phyloP scores from a whole-genome alignment of 2,329 filamentous ascomycete genomes.

The Mariannaea elegans region DNA sequence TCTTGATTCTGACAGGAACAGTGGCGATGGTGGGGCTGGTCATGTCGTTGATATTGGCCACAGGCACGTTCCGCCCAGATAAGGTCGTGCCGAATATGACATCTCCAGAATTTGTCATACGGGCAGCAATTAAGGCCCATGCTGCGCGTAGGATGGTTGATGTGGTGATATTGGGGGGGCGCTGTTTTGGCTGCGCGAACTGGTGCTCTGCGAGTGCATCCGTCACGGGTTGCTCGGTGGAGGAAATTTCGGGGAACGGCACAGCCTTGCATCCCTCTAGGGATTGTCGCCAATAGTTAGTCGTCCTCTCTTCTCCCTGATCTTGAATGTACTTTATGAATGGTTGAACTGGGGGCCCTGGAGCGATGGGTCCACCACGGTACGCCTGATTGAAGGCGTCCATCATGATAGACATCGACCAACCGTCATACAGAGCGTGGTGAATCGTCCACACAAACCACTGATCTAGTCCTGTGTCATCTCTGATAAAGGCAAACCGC shows the following conservation, averaged over 20 bases:
- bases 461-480: background rate
- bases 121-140: conserved; percentile 24
- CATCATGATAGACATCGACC: conserved; percentile 17
- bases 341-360: no score
- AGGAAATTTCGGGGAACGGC: no score
- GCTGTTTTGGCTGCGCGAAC: no score
- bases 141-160: conserved; percentile 23
- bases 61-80: conserved; percentile 35
- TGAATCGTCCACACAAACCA: conserved; percentile 30
- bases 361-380: no score
- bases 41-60: conserved; percentile 36
- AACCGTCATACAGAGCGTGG: conserved; percentile 29
- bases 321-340: no score
- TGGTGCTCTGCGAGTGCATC: no score
- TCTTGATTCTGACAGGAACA: conserved; percentile 39
- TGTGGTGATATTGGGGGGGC: conserved; percentile 11
- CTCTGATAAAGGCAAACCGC: conserved; percentile 15
- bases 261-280: no score
- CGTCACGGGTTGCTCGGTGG: no score
- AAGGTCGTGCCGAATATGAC: conserved; percentile 39
- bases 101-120: conserved; percentile 36
- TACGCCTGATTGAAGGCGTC: no score
- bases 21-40: conserved; percentile 40
- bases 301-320: no score
- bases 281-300: no score